Evolutionary conservation across 805 yeast species (phyloP).

Genomic region (Jamesozyma gamospora): DNA sequence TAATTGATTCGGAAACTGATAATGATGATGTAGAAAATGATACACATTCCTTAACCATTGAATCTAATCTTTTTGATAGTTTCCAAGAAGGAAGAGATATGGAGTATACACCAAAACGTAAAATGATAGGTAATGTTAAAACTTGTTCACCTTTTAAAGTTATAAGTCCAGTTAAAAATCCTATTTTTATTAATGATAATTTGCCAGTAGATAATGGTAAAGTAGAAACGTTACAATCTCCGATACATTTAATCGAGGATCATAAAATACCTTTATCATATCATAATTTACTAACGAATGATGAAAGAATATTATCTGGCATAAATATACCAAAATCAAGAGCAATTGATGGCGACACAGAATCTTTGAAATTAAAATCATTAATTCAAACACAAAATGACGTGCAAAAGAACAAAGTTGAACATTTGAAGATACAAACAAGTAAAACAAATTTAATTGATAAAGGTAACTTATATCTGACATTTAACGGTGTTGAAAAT

Average conservation of each 20-base stretch:
- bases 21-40: neutral
- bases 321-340: neutral
- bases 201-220: too few species aligned
- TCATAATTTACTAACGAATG: too few species aligned
- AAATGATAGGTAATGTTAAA: slow-evolving; percentile 4
- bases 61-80: neutral
- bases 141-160: slow-evolving; percentile 17
- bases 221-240: too few species aligned
- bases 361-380: too few species aligned
- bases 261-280: too few species aligned
- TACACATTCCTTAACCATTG: neutral
- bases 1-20: neutral
- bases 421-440: neutral
- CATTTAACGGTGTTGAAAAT: slow-evolving; percentile 37
- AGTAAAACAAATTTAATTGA: slow-evolving; percentile 6
- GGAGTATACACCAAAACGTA: neutral
- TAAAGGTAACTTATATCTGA: slow-evolving; percentile 43
- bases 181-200: neutral
- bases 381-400: too few species aligned
- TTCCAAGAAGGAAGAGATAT: neutral
- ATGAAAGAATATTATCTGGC: neutral
- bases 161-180: neutral
- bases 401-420: too few species aligned
- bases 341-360: neutral
- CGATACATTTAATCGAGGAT: too few species aligned